Base-by-base conservation (phyloP, 2,329 filamentous ascomycete species). In the Lachnellula hyalina region DNA sequence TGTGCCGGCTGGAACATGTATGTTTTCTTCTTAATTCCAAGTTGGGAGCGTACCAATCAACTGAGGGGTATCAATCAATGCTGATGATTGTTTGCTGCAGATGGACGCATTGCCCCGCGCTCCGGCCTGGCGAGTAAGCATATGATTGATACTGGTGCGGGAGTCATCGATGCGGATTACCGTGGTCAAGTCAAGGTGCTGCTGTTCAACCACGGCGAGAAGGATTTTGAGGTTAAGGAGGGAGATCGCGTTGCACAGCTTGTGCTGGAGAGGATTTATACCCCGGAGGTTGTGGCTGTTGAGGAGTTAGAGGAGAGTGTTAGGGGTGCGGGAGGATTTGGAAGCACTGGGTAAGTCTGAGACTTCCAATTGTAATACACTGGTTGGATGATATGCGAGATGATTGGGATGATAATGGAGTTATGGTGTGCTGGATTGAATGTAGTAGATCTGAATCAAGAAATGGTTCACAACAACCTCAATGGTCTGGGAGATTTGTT, bases 161-260 rank as follows among this genome's bases (percentile, higher is more conserved):
- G 94, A 52, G 94, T 99, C 61, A 97, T 99, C 66, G 94, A 99
- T 72, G 92, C 93, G 35, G 94, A 99, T 74, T 99, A 99, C 77
- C 83, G 94, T 36, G 94, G 94, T 19, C 89, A 89, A 63, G 87
- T 99, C 67, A 96, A 95, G 78, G 88, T 99, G 25, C 80, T 99
- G 63, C 82, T 99, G 51, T 97, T 97, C 73, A 99, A 99, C 76
- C 86, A 96, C 72, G 81, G 81, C 50, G 91, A 96, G 49, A 74
- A 75, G 41, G 91, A 96, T 70, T 97, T 95, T 69, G 78, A 75
- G 61, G 78, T 99, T 62, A 86, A 87, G 67, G 85, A 87, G 68
- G 93, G 93, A 49, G 94, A 99, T 73, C 87, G 94, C 51, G 78
- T 99, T 67, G 95, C 94, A 42, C 94, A 99, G 79, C 80, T 99